Percentiles rank a stretch among this genome's conserved stretches.
phyloP scores from a whole-genome alignment of 495 filamentous ascomycete species.

The Aspergillus avenaceus region DNA sequence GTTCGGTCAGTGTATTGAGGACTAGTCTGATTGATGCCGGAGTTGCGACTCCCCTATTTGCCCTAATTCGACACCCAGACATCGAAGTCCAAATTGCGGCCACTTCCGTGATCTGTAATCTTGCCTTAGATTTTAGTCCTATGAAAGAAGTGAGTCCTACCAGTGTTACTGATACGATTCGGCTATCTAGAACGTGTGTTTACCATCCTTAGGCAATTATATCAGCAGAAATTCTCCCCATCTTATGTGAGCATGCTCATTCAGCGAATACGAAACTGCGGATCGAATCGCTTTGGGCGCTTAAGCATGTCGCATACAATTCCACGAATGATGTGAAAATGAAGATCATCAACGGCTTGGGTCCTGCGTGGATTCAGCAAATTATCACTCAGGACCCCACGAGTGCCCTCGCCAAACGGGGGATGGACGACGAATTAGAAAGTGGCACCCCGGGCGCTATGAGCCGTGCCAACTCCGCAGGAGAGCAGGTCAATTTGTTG shows the following conservation, averaged over 20 bases:
- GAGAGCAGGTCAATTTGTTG: conserved; percentile 62
- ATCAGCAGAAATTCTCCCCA: conserved; percentile 68
- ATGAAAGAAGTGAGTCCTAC: conserved; percentile 69
- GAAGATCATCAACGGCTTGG: conserved; percentile 69
- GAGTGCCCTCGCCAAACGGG: conserved; percentile 27
- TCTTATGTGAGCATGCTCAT: conserved; percentile 80
- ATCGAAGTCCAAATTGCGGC: conserved; percentile 83
- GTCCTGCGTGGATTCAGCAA: conserved; percentile 72
- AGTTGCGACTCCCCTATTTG: conserved; percentile 74
- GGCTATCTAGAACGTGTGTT: conserved; percentile 2
- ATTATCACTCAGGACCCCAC: conserved; percentile 55
- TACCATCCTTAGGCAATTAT: conserved; percentile 58
- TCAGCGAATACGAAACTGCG: conserved; percentile 67
- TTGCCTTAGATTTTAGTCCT: conserved; percentile 81
- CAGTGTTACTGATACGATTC: conserved; percentile 22
- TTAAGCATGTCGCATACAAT: conserved; percentile 79
- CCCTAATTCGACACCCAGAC: conserved; percentile 69
- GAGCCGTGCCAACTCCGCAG: conserved; percentile 61
- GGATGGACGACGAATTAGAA: conserved; percentile 37
- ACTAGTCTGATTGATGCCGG: conserved; percentile 84
- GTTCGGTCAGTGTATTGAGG: conserved; percentile 76
- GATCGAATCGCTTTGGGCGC: conserved; percentile 82
- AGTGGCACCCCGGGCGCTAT: conserved; percentile 40
- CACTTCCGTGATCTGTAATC: conserved; percentile 74
- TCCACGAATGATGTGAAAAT: conserved; percentile 67